phyloP scores from a whole-genome alignment of 2,329 filamentous ascomycete genomes.

The Aspergillus pseudoterreus region DNA sequence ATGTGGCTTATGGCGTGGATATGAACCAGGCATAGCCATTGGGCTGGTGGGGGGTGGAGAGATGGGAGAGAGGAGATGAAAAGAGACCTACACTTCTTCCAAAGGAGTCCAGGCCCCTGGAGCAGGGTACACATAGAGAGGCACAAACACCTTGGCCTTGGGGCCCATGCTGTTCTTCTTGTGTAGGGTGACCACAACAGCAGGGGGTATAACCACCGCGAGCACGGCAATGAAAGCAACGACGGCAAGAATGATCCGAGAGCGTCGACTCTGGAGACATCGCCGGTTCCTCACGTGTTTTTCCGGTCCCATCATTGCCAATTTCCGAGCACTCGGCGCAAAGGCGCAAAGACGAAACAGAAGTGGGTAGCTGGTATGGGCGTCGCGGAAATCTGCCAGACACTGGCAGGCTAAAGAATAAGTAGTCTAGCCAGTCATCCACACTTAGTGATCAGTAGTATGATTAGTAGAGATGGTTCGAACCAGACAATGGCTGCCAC shows the following conservation, averaged over 20 bases:
- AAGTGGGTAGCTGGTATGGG: constrained; percentile 14
- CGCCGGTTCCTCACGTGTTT: constrained; percentile 32
- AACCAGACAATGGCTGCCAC: constrained; percentile 8
- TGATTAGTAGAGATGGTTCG: constrained; percentile 9
- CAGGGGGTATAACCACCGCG: constrained; percentile 29
- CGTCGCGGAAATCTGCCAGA: constrained; percentile 10
- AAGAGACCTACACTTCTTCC: constrained; percentile 39
- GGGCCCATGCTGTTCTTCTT: constrained; percentile 34
- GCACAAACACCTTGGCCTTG: constrained; percentile 43
- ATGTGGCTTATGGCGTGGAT: constrained; percentile 10
- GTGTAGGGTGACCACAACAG: constrained; percentile 31
- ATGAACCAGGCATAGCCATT: background rate
- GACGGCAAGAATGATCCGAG: constrained; percentile 24
- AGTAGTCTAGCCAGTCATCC: constrained; percentile 16
- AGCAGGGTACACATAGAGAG: constrained; percentile 48
- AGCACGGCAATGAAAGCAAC: constrained; percentile 28
- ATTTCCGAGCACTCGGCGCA: constrained; percentile 7
- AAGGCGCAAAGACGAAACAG: constrained; percentile 9
- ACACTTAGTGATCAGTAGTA: constrained; percentile 5
- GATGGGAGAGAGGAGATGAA: constrained; percentile 8
- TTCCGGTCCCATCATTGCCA: constrained; percentile 13
- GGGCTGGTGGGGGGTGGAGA: background rate
- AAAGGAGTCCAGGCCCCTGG: constrained; percentile 46
- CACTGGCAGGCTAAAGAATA: constrained; percentile 16
- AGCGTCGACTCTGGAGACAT: constrained; percentile 26